Base-by-base conservation (phyloP, 495 filamentous ascomycete genomes). In the Hyaloscypha hepaticicola region DNA sequence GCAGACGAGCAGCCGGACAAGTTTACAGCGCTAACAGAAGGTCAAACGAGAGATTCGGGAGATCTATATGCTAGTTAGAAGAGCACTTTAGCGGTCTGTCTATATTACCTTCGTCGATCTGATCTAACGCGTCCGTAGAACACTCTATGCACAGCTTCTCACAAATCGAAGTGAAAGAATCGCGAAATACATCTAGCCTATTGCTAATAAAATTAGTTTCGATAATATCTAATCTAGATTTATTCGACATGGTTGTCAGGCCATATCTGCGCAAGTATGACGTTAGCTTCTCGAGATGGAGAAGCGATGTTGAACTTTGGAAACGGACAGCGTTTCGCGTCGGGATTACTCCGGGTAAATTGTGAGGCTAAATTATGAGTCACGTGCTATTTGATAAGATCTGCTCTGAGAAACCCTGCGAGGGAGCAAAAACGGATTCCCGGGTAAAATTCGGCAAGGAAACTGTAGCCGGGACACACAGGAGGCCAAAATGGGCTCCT, bases 181-280 rank as follows among this genome's bases (percentile, higher is more conserved):
- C 33, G 24, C 41, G 58, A 50, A 60, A 60, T 50, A n/a, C 34
- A 60, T 60, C 31, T 48, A 60, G 34, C 24, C 58, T 50, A 60
- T 45, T 60, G 4, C 45, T 28, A 61, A 61, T 53, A 61, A 34
- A 24, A 25, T 63, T 55, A 28, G 49, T 50, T 63, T 63, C 55
- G 22, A 63, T 63, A 29, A 63, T 63, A 34, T 63, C 51, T 48
- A 50, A 63, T 63, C 61, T 55, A n/a, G 51, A 56, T 63, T 63
- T 41, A 63, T 63, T 48, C 31, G 61, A 28, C 31, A 63, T 56
- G 28, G 50, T n/a, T 63, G 31, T 55, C 29, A 41, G 61, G 31
- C 49, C 25, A 61, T 61, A 25, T 61, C 45, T 61, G 59, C 45
- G 59, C 45, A 52, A 33, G 26, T 60, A n/a, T n/a, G n/a, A n/a